These are phyloP conservation scores for Fusarium nygamai DNA, from an alignment of 2,329 filamentous ascomycete species.

Conservation along the genomic window DNA sequence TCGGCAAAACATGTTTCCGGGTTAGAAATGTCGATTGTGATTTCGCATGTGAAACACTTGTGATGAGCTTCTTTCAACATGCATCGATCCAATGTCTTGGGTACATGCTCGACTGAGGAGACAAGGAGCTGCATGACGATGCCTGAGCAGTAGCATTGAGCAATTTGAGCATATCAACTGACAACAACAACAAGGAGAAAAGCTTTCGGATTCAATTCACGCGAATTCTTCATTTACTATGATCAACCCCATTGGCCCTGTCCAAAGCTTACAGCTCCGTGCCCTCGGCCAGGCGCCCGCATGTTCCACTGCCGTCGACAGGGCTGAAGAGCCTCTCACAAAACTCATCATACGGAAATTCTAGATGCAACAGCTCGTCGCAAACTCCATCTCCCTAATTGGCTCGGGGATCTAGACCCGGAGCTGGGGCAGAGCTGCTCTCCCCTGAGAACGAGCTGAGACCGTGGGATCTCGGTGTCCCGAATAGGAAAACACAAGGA, in stretches of 20 bases:
- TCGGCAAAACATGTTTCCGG: constrained; percentile 4
- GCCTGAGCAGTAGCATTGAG: background rate
- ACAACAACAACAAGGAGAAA: background rate
- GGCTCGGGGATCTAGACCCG: constrained; percentile 30
- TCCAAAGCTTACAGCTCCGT: background rate
- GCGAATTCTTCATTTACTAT: background rate
- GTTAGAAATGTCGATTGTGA: background rate
- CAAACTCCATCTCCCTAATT: constrained; percentile 12
- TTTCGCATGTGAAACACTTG: background rate
- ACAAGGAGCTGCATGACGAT: background rate
- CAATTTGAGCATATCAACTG: background rate
- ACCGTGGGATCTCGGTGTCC: constrained; percentile 36
- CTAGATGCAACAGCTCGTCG: constrained; percentile 10
- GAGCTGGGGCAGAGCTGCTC: constrained; percentile 15
- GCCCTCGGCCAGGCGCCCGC: background rate
- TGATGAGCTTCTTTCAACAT: background rate
- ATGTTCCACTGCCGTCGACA: constrained; percentile 2
- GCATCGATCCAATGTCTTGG: background rate
- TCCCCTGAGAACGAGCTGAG: constrained; percentile 30
- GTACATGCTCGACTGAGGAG: background rate
- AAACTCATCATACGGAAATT: background rate
- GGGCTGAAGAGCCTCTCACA: constrained; percentile 28
- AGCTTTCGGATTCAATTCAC: background rate
- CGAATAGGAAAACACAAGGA: constrained; percentile 29
- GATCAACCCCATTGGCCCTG: background rate